Percentiles rank a stretch among this genome's conserved stretches.
phyloP scores from a whole-genome alignment of 345 rosid species.

The Lepidium africanum region DNA sequence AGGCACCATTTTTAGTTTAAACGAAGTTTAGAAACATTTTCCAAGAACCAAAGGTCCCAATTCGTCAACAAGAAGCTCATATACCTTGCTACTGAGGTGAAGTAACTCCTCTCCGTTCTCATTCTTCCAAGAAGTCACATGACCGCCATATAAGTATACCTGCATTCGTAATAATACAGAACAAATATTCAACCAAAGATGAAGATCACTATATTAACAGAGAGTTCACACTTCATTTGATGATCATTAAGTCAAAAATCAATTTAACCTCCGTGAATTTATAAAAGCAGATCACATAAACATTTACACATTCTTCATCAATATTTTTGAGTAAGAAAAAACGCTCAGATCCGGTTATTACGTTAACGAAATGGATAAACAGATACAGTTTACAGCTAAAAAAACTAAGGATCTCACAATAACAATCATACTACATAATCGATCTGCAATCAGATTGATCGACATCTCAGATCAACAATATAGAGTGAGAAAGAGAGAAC shows the following conservation, averaged over 20 bases:
- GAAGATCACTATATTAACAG: background rate
- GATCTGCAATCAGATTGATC: background rate
- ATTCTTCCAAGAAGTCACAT: conserved; percentile 95
- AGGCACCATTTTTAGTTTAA: background rate
- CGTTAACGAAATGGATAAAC: background rate
- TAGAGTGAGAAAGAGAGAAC: background rate
- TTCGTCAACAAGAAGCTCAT: background rate
- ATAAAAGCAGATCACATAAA: background rate
- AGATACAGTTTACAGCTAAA: background rate
- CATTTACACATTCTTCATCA: background rate
- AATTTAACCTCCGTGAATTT: background rate
- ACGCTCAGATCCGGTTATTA: conserved; percentile 3
- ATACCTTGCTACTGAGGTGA: conserved; percentile 68
- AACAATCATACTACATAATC: background rate
- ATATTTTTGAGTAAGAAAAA: background rate
- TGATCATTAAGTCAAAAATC: background rate
- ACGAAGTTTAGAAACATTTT: background rate
- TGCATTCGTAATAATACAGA: conserved; percentile 21
- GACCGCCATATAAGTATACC: conserved; percentile 87
- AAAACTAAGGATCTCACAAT: conserved; percentile 12
- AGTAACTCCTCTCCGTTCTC: conserved; percentile 81
- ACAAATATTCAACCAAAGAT: background rate
- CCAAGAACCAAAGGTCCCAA: background rate
- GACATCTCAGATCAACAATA: background rate
- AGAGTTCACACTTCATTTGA: background rate